Base-by-base conservation (phyloP, 208 protist genomes). In the Trypanosoma scelopori region DNA sequence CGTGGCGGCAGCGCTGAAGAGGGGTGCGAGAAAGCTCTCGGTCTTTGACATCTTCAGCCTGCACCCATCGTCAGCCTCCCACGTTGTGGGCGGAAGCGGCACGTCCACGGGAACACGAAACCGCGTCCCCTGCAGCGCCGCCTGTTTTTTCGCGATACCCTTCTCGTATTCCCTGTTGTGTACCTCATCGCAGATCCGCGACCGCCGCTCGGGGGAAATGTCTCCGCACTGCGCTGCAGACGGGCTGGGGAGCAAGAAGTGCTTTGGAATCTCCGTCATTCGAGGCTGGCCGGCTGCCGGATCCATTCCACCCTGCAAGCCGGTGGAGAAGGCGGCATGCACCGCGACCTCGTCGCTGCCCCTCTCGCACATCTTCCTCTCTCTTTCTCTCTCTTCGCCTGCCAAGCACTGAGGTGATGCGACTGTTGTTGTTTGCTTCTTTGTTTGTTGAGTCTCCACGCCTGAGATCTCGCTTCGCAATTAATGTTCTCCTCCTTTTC, bases 21-120 rank as follows among this genome's bases (percentile, higher is more conserved):
- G 79, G 9, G 82, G 69, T 1, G 79, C 78, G 48, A 83, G 76
- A 7, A 62, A 61, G 61, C 79, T 83, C 47, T 66, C 27, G 30
- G 69, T 52, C n/a, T 73, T 61, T 30, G 55, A 41, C 35, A 45
- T 71, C 9, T 51, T 32, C 30, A 56, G 55, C 43, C 51, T 50
- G 47, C 35, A 50, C 22, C 55, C 59, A 42, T 60, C 62, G 7
- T 61, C 25, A 41, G 52, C 23, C 16, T 62, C 71, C 46, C 51
- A 30, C 37, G 77, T 73, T 42, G 59, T 61, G 13, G 77, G 64
- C 41, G 79, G 83, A 11, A 85, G 66, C 25, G 73, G 70, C 30
- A 71, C 56, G 51, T 69, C 22, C 22, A 77, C 64, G 2, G 76
- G 70, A 9, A 81, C 65, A 30, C 55, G 52, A 55, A 70, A 81